Evolutionary conservation across 495 filamentous ascomycete species (phyloP).

Genomic region (Aspergillus bertholletiae): DNA sequence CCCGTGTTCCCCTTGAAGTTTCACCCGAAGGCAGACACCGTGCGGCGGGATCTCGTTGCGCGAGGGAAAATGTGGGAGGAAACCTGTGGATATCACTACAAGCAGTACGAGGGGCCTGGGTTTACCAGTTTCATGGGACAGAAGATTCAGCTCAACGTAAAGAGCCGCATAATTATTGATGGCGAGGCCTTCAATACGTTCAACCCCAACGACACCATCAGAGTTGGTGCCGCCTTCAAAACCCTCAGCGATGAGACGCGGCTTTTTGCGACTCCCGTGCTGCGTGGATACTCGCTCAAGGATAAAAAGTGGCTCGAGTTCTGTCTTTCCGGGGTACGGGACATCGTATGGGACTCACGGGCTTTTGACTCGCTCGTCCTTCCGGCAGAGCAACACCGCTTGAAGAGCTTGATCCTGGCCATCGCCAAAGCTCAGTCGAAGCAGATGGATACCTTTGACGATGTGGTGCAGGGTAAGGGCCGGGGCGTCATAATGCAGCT

Average conservation of each 20-base stretch:
- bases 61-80: constrained; percentile 49
- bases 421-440: constrained; percentile 28
- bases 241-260: constrained; percentile 15
- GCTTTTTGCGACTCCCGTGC: constrained; percentile 14
- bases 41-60: constrained; percentile 31
- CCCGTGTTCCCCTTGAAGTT: constrained; percentile 54
- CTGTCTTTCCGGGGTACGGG: constrained; percentile 29
- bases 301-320: constrained; percentile 42
- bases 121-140: constrained; percentile 24
- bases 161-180: constrained; percentile 55
- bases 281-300: constrained; percentile 26
- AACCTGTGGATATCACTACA: constrained; percentile 61
- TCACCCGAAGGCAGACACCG: constrained; percentile 37
- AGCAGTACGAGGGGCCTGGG: constrained; percentile 52
- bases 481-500: constrained; percentile 37
- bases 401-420: constrained; percentile 30
- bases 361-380: constrained; percentile 58
- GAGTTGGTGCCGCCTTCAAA: constrained; percentile 7
- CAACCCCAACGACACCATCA: constrained; percentile 27
- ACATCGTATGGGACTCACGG: constrained; percentile 49
- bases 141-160: constrained; percentile 45
- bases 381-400: constrained; percentile 15
- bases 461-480: constrained; percentile 31
- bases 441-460: constrained; percentile 23
- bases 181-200: constrained; percentile 36